phyloP scores from a whole-genome alignment of 1,284 basidiomycete species.

The Fomitopsis palustris region DNA sequence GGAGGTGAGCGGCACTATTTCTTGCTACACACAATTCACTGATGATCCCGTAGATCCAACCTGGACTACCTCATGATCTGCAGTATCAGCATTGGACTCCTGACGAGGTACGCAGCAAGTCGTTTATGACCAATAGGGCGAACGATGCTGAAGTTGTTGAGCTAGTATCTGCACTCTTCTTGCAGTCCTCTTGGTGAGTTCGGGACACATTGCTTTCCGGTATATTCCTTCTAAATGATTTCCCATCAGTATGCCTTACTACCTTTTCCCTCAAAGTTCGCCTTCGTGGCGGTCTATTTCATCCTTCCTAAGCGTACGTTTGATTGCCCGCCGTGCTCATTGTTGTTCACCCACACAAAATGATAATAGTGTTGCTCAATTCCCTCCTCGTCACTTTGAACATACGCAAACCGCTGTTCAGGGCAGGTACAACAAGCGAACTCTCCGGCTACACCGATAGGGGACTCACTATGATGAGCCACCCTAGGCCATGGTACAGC shows the following conservation, averaged over 20 bases:
- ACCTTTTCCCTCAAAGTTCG: conserved; percentile 4
- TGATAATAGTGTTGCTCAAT: conserved; percentile 1
- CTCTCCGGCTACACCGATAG: background rate
- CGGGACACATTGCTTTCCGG: background rate
- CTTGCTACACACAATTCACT: background rate
- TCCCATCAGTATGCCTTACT: background rate
- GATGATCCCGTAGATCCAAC: background rate
- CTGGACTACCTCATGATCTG: background rate
- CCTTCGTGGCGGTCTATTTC: conserved; percentile 12
- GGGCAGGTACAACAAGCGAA: background rate
- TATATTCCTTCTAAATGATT: background rate
- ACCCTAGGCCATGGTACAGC: too few species aligned
- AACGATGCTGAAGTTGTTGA: background rate
- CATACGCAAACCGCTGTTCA: background rate
- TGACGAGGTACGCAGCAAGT: background rate
- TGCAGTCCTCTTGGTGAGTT: background rate
- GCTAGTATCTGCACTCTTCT: background rate
- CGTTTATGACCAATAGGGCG: background rate
- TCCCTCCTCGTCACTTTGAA: background rate
- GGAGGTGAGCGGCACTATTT: background rate
- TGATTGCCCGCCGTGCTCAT: too few species aligned
- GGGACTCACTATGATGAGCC: too few species aligned
- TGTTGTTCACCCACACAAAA: too few species aligned
- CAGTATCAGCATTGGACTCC: background rate
- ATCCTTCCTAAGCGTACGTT: conserved; percentile 10